Percentiles rank a stretch among this genome's conserved stretches.
Conservation (phyloP, 306 rosid genomes). For the Prinsepia uniflora region DNA sequence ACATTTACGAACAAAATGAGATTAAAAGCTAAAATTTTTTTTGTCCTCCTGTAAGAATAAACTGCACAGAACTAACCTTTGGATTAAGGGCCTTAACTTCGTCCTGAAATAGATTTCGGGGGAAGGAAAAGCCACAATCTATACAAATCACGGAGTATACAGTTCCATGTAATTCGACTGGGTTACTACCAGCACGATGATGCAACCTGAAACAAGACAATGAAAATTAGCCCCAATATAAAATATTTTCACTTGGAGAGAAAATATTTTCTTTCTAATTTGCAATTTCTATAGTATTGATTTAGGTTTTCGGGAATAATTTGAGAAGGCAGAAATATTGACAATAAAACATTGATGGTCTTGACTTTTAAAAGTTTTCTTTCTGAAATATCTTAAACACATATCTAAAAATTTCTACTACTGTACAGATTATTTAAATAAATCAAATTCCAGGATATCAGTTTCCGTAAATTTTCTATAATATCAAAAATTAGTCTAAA, state of each 20-base stretch:
- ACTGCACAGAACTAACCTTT: constrained; percentile 51
- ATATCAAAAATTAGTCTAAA: neutral
- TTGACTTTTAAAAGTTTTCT: neutral
- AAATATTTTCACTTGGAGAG: neutral
- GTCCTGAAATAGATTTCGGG: constrained; percentile 73
- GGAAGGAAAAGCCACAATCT: constrained; percentile 66
- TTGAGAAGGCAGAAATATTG: neutral
- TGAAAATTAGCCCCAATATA: constrained; percentile 18
- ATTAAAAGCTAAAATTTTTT: neutral
- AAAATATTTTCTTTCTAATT: neutral
- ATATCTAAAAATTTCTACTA: neutral
- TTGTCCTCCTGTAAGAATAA: constrained; percentile 1
- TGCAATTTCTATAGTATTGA: neutral
- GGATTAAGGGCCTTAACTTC: constrained; percentile 79
- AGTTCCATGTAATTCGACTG: constrained; percentile 93
- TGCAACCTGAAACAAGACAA: constrained; percentile 62
- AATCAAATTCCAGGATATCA: neutral
- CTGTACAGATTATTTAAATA: neutral
- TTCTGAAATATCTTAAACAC: neutral
- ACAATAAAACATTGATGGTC: neutral
- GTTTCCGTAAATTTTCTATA: neutral
- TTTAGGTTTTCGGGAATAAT: neutral
- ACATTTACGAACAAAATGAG: constrained; percentile 4
- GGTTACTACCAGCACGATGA: constrained; percentile 93
- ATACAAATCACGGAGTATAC: constrained; percentile 75